Evolutionary conservation across 345 rosid genomes (phyloP).

Genomic region (Carallia pectinifolia): DNA sequence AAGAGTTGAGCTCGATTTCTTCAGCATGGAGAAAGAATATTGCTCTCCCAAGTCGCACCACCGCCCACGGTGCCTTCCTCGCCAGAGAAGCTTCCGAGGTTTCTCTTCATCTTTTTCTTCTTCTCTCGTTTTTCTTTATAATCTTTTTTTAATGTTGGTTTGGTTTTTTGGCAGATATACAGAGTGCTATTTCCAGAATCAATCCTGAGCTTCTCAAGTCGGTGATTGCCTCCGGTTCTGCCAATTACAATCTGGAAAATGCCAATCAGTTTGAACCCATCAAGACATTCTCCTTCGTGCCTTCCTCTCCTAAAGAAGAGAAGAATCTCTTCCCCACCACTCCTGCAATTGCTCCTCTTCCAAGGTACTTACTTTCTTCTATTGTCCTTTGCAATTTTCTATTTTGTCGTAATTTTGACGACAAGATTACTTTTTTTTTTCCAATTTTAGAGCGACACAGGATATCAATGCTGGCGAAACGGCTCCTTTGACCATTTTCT

Average conservation of each 20-base stretch:
- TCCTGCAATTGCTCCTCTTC: slow-evolving; percentile 37
- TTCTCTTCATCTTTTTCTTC: background rate
- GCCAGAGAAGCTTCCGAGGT: slow-evolving; percentile 81
- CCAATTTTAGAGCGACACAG: slow-evolving; percentile 21
- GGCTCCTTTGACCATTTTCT: slow-evolving; percentile 84
- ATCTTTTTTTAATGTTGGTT: background rate
- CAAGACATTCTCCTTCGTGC: slow-evolving; percentile 25
- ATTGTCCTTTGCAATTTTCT: background rate
- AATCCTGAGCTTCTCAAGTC: slow-evolving; percentile 72
- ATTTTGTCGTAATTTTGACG: background rate
- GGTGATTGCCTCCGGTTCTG: slow-evolving; percentile 54
- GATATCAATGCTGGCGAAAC: slow-evolving; percentile 25
- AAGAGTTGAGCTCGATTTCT: slow-evolving; percentile 72
- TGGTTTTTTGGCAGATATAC: slow-evolving; percentile 45
- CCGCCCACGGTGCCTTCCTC: slow-evolving; percentile 46
- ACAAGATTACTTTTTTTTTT: background rate
- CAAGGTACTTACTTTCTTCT: slow-evolving; percentile 29
- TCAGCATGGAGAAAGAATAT: slow-evolving; percentile 48
- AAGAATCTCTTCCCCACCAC: slow-evolving; percentile 26
- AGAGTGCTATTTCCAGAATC: slow-evolving; percentile 80
- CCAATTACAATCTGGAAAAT: background rate
- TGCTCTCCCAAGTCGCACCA: slow-evolving; percentile 36
- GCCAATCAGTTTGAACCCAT: slow-evolving; percentile 1
- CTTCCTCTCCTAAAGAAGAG: slow-evolving; percentile 50
- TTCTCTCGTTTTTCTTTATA: background rate